These are phyloP conservation scores for Metschnikowia lochheadii DNA, from an alignment of 805 yeast genomes.

Conservation along the genomic window DNA sequence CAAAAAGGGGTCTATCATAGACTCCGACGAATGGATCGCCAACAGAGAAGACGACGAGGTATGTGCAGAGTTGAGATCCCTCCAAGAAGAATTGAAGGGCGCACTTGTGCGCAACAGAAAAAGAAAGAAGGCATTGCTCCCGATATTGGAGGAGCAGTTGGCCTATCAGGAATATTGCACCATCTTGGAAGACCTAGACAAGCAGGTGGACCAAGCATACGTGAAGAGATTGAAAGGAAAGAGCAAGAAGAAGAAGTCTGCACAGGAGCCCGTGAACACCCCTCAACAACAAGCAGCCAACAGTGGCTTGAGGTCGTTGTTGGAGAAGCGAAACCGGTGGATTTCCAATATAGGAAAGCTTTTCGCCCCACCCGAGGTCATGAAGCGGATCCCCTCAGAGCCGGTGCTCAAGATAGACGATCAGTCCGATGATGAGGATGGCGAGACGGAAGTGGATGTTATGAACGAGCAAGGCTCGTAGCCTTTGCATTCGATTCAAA, in stretches of 20 bases:
- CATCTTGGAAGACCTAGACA: slow-evolving; percentile 88
- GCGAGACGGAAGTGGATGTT: slow-evolving; percentile 28
- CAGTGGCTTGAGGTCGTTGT: slow-evolving; percentile 68
- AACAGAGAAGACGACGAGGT: slow-evolving; percentile 92
- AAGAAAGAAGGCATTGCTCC: slow-evolving; percentile 61
- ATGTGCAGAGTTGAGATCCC: slow-evolving; percentile 69
- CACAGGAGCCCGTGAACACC: slow-evolving; percentile 21
- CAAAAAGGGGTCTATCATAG: slow-evolving; percentile 30
- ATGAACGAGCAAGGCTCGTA: slow-evolving; percentile 15
- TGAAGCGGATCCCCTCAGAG: slow-evolving; percentile 71
- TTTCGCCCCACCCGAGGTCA: slow-evolving; percentile 60
- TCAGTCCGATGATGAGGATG: slow-evolving; percentile 31
- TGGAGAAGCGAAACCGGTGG: slow-evolving; percentile 90
- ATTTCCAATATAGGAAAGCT: slow-evolving; percentile 83
- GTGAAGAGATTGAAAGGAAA: slow-evolving; percentile 75
- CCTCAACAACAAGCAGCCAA: slow-evolving; percentile 67
- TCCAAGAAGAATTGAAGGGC: slow-evolving; percentile 65
- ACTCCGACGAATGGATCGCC: slow-evolving; percentile 67
- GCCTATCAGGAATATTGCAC: slow-evolving; percentile 94
- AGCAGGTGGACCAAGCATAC: slow-evolving; percentile 94
- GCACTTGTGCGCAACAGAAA: slow-evolving; percentile 61
- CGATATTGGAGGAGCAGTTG: slow-evolving; percentile 77
- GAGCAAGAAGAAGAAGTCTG: slow-evolving; percentile 54
- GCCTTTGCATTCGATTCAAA: not conserved
- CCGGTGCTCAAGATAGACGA: slow-evolving; percentile 47